Evolutionary conservation across 768 basidiomycete species (phyloP).

Genomic region (Tricholoma saponaceum): DNA sequence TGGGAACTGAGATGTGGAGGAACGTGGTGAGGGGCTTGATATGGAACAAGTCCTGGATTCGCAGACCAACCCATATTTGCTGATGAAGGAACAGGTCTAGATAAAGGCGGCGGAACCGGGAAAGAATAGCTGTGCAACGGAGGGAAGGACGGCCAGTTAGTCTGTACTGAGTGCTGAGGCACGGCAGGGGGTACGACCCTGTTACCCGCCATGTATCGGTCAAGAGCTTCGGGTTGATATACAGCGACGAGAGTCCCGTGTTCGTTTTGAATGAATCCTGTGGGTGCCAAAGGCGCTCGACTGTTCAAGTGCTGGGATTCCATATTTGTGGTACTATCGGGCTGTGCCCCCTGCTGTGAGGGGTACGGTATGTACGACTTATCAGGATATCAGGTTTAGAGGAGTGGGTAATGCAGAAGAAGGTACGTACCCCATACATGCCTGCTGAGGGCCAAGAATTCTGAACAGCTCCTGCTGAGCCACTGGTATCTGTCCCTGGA

Average conservation of each 20-base stretch:
- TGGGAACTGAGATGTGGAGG: slow-evolving; percentile 9
- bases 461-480: slow-evolving; percentile 19
- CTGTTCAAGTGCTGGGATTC: slow-evolving; percentile 20
- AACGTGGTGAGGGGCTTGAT: slow-evolving; percentile 13
- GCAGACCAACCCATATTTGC: slow-evolving; percentile 20
- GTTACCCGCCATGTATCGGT: slow-evolving; percentile 58
- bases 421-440: slow-evolving; percentile 44
- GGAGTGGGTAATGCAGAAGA: background rate
- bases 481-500: slow-evolving; percentile 34
- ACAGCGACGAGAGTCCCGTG: slow-evolving; percentile 70
- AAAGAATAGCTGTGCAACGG: slow-evolving; percentile 23
- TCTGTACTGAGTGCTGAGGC: slow-evolving; percentile 22
- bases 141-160: slow-evolving; percentile 30
- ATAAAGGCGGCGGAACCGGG: slow-evolving; percentile 21
- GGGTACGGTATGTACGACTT: slow-evolving; percentile 52
- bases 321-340: slow-evolving; percentile 25
- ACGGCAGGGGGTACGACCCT: slow-evolving; percentile 20
- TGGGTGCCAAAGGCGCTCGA: slow-evolving; percentile 58
- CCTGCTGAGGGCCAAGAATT: slow-evolving; percentile 35
- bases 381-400: slow-evolving; percentile 1
- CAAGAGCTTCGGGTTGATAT: slow-evolving; percentile 66
- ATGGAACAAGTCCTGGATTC: slow-evolving; percentile 17
- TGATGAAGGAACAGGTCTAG: slow-evolving; percentile 16
- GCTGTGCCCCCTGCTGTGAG: slow-evolving; percentile 29
- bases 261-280: slow-evolving; percentile 70